Evolutionary conservation across 257 asterid species (phyloP), one percentile per base, ranked within the genome.

Genomic region (Nicotiana sylvestris): DNA sequence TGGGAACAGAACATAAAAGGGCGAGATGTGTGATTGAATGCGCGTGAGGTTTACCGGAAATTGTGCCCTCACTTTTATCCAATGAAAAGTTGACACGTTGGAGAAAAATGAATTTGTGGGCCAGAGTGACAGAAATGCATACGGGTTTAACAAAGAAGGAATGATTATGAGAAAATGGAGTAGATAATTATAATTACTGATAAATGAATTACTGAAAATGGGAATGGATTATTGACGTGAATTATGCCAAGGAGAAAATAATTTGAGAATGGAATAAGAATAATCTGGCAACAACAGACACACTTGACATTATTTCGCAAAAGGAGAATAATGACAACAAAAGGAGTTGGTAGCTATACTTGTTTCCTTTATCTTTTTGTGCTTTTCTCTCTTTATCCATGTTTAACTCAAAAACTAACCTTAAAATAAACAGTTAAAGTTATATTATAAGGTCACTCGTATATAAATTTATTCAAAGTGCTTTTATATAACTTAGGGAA

Each of bases 211-310:
- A 69, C n/a, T 69, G 57, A 69, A 37, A 58, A 5, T 30, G 46
- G 29, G 80, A 53, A 29, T 27, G 46, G 15, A 76, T 76, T 76
- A 51, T 76, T 49, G 64, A 17, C 8, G 64, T 49, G 15, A 60
- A 80, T 13, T 39, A 80, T 80, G 32, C 4, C 10, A 43, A 18
- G 53, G 37, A 21, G 32, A 32, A 49, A 53, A 2, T 43, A 21
- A n/a, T 32, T 0, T 61, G 35, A 32, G 56, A 79, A 58, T 21
- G 55, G 37, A 79, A 35, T 33, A 17, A 16, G 32, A 10, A 66
- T 79, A 39, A 37, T 33, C 5, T 61, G 39, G 35, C 39, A 61
- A 80, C 33, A 58, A 79, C 70, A 74, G 60, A 74, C 80, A 70
- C 18, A 74, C 64, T 15, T 74, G 5, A 7, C 7, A 74, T 29